Evolutionary conservation across 257 asterid species (phyloP), one percentile per base, ranked within the genome.

Genomic region (Fraxinus pennsylvanica): DNA sequence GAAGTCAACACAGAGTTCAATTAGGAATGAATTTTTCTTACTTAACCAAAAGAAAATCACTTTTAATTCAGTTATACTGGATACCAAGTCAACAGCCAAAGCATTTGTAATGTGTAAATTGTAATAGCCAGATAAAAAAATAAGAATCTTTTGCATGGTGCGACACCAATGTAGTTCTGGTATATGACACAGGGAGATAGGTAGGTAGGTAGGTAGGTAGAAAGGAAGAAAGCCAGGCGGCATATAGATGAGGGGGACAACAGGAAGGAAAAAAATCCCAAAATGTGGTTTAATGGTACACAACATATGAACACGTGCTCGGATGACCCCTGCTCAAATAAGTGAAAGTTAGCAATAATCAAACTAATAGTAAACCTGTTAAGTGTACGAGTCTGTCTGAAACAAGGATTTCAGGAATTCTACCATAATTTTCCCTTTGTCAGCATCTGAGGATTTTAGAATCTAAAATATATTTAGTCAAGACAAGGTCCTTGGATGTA

Each of bases 1-100:
- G 69, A 59, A 9, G 66, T 57, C 32, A 21, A 27, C 57, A 25
- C 38, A 76, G 68, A 57, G 30, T 66, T 79, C 74, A 68, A 71
- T 75, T 25, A 25, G 33, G 72, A 27, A 32, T 72, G 61, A 73
- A 77, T 35, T 35, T 6, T 52, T 75, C 17, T 47, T 68, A 21
- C 30, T 30, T 69, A 72, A 61, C 71, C 35, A 19, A 33, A 72
- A 50, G 10, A 57, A n/a, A 57, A n/a, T n/a, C 29, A 5, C 65
- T n/a, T n/a, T 47, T 15, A 47, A 4, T 47, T 47, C 59, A 15
- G 59, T 47, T 4, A 54, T 63, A 19, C 5, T 6, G 29, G 69
- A 76, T 50, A 3, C 63, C 17, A 29, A 13, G 57, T 30, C 52
- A 73, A 33, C 9, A 38, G 35, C 54, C 43, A 43, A 78, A 35